These are phyloP conservation scores for Suillus occidentalis DNA, from an alignment of 768 basidiomycete species.

Conservation along the genomic window DNA sequence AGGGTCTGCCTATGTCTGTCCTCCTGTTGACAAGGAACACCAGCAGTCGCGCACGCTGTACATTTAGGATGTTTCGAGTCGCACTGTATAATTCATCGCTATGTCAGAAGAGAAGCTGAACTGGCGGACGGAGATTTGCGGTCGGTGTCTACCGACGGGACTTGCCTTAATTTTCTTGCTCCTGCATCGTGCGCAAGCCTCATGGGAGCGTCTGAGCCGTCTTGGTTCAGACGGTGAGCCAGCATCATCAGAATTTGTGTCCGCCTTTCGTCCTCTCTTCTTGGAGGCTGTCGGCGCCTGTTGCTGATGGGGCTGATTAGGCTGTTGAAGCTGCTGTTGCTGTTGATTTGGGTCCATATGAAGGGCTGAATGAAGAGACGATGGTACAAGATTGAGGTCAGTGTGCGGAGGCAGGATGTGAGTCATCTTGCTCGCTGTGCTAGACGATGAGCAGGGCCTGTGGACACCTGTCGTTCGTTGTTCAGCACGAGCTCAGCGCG, in stretches of 20 bases:
- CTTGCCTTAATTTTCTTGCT: conserved; percentile 94
- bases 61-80: conserved; percentile 89
- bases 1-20: conserved; percentile 86
- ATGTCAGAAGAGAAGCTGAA: conserved; percentile 33
- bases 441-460: conserved; percentile 7
- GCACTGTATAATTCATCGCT: conserved; percentile 54
- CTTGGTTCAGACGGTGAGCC: conserved; percentile 67
- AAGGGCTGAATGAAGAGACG: conserved; percentile 59
- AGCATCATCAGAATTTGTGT: conserved; percentile 55
- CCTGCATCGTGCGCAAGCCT: conserved; percentile 91
- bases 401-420: conserved; percentile 49
- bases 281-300: conserved; percentile 36
- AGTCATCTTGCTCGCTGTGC: conserved; percentile 36
- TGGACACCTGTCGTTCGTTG: conserved; percentile 14
- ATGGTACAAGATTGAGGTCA: conserved; percentile 42
- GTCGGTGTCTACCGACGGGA: conserved; percentile 70
- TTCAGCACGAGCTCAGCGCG: conserved; percentile 22
- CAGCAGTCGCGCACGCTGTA: conserved; percentile 80
- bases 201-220: conserved; percentile 83
- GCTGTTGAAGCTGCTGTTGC: conserved; percentile 45
- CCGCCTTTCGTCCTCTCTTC: conserved; percentile 64
- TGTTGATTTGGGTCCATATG: conserved; percentile 69
- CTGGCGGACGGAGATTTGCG: conserved; percentile 73
- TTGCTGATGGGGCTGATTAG: conserved; percentile 36
- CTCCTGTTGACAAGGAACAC: conserved; percentile 81